Evolutionary conservation across 768 basidiomycete genomes (phyloP), one percentile per base, ranked within the genome.

Genomic region (Punctularia strigosozonata): DNA sequence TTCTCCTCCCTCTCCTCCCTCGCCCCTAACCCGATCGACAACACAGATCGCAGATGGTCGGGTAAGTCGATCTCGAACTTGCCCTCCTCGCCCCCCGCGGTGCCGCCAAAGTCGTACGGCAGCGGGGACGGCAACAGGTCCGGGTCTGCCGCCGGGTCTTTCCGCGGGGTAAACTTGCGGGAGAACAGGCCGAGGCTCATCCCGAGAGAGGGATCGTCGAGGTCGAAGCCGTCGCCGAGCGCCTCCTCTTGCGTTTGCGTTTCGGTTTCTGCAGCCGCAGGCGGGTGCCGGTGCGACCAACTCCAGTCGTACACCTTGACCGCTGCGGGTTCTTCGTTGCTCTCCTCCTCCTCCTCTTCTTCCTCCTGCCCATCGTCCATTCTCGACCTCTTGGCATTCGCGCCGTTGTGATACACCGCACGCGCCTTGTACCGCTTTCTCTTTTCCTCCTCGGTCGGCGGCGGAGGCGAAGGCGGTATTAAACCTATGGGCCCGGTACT

Each of bases 391-490:
- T n/a, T n/a, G n/a, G n/a, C n/a, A n/a, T n/a, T n/a, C n/a, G n/a
- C n/a, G n/a, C n/a, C n/a, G n/a, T n/a, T n/a, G n/a, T n/a, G n/a
- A n/a, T n/a, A n/a, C n/a, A n/a, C n/a, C n/a, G n/a, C n/a, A n/a
- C n/a, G n/a, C n/a, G n/a, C n/a, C n/a, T n/a, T n/a, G n/a, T n/a
- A n/a, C n/a, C n/a, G 13, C 33, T 34, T 34, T 19, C 33, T 19
- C 19, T 34, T 34, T 8, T 34, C 24, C 8, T 35, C 13, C 36
- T 34, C 20, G 25, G 58, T 51, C 18, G 58, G 58, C 3, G 69
- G 67, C 14, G 78, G 75, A n/a, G 82, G 82, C 14, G 83, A 81
- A 14, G 81, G 80, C 5, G 80, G 78, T 38, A 83, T 53, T 35
- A 82, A 19, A n/a, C n/a, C n/a, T n/a, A n/a, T n/a, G n/a, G n/a